Percentiles rank a stretch among this genome's conserved stretches.
phyloP scores from a whole-genome alignment of 1,284 basidiomycete species.

The Cryptococcus deneoformans region DNA sequence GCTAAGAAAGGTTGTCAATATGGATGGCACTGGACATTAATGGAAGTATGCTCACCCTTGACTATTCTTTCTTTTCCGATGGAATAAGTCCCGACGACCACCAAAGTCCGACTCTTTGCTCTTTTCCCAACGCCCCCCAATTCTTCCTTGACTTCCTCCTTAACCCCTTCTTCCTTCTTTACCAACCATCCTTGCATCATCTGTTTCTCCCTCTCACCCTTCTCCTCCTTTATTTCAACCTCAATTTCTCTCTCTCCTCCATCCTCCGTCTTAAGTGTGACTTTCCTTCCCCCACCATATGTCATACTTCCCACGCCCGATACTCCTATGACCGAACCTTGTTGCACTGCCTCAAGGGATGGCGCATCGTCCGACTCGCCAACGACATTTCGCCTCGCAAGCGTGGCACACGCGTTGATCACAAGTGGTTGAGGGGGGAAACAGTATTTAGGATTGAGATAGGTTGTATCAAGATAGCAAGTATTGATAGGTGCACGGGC shows the following conservation, averaged over 20 bases:
- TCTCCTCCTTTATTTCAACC: constrained; percentile 20
- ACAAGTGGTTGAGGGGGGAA: constrained; percentile 94
- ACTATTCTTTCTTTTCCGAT: constrained; percentile 97
- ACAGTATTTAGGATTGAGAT: constrained; percentile 88
- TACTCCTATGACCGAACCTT: background rate
- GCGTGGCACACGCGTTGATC: constrained; percentile 83
- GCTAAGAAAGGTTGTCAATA: constrained; percentile 52
- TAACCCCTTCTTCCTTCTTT: constrained; percentile 41
- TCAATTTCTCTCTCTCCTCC: constrained; percentile 33
- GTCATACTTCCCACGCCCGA: background rate
- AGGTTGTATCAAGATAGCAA: constrained; percentile 95
- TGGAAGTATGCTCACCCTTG: constrained; percentile 60
- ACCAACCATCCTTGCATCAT: constrained; percentile 53
- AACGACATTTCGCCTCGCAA: constrained; percentile 62
- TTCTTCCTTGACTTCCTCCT: constrained; percentile 37
- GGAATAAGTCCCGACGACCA: constrained; percentile 92
- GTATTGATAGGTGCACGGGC: constrained; percentile 76
- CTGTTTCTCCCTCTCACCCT: constrained; percentile 30
- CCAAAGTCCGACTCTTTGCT: constrained; percentile 54
- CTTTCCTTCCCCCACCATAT: constrained; percentile 2
- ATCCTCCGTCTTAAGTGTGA: constrained; percentile 30
- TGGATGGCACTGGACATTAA: background rate
- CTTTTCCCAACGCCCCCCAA: constrained; percentile 28
- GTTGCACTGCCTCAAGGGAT: constrained; percentile 43
- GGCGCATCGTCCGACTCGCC: constrained; percentile 31